Conservation (phyloP, 192 early-diverging fungal species). For the Coemansia sp. region DNA sequence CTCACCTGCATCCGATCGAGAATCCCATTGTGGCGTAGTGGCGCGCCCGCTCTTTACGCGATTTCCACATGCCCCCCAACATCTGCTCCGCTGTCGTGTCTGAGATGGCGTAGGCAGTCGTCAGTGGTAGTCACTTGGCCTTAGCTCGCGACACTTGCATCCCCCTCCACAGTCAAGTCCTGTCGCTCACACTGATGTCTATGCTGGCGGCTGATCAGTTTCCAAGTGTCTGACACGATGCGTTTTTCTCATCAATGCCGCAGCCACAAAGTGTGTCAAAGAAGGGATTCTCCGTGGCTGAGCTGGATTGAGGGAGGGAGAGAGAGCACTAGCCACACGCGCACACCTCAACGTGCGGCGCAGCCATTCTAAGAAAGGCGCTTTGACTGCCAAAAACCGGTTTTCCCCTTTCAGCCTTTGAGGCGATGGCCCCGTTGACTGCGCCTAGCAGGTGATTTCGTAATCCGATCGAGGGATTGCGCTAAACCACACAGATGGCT, state of each 20-base stretch:
- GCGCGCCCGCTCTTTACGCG: neutral
- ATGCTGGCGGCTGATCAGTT: neutral
- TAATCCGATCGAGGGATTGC: neutral
- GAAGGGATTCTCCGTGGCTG: neutral
- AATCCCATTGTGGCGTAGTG: slow-evolving; percentile 33
- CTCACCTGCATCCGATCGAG: slow-evolving; percentile 33
- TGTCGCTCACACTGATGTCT: neutral
- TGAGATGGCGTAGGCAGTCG: neutral
- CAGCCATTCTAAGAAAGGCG: neutral
- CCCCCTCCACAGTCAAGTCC: neutral
- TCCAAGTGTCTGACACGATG: neutral
- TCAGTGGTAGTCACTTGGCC: neutral
- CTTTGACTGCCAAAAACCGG: neutral
- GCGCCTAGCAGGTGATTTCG: neutral
- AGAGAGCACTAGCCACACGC: neutral
- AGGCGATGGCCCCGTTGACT: neutral
- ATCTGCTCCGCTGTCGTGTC: neutral
- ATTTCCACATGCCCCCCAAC: neutral
- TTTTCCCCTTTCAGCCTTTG: neutral
- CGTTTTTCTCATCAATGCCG: neutral
- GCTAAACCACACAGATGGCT: neutral
- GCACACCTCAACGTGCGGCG: neutral
- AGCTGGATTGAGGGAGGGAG: neutral
- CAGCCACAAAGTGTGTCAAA: neutral
- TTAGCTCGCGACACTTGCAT: neutral